Percentiles rank a stretch among this genome's conserved stretches.
Evolutionary conservation across 73 alveolate species (phyloP).

Genomic region (Paramecium pentaurelia): DNA sequence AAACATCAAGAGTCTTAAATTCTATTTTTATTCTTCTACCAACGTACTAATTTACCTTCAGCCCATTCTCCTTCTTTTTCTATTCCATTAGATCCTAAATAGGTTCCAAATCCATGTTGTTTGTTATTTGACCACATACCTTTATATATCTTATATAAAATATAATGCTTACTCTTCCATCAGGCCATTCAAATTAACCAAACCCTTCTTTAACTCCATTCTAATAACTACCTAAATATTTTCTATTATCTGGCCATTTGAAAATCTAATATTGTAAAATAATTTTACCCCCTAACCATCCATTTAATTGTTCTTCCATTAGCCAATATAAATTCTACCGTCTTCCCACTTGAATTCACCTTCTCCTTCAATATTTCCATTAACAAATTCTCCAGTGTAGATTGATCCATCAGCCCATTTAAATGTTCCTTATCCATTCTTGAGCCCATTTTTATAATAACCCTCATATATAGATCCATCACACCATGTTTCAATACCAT

Average conservation of each 20-base stretch:
- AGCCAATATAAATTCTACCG: conserved; percentile 64
- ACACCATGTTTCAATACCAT: conserved; percentile 42
- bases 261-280: not conserved
- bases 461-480: conserved; percentile 69
- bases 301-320: conserved; percentile 65
- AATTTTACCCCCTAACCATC: conserved; percentile 40
- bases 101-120: conserved; percentile 61
- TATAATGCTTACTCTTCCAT: conserved; percentile 63
- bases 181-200: conserved; percentile 83
- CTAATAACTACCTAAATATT: conserved; percentile 69
- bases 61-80: conserved; percentile 69
- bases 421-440: conserved; percentile 71
- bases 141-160: not conserved
- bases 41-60: conserved; percentile 60
- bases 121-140: conserved; percentile 60
- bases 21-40: not conserved
- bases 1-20: not conserved
- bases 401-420: conserved; percentile 73
- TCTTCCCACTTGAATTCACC: conserved; percentile 70
- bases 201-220: conserved; percentile 72
- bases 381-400: conserved; percentile 63
- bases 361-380: conserved; percentile 71
- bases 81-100: conserved; percentile 34
- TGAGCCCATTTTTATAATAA: conserved; percentile 61
- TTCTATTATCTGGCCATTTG: conserved; percentile 72